Percentiles rank a stretch among this genome's conserved stretches.
Evolutionary conservation across 1,284 basidiomycete genomes (phyloP).

Genomic region (Phenoliferia sp.): DNA sequence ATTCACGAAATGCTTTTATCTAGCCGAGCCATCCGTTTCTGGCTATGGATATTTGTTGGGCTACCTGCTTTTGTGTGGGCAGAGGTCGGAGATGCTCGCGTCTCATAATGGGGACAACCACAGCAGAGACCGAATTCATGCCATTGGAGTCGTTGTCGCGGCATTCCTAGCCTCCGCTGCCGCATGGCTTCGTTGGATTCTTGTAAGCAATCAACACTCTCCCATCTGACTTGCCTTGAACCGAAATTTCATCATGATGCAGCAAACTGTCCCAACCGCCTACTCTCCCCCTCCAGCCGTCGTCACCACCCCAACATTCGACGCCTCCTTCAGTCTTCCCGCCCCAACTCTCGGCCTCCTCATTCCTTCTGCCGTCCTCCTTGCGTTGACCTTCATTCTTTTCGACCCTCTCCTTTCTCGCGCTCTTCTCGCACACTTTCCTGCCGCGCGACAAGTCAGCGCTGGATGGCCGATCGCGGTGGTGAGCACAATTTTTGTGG

Average conservation of each 20-base stretch:
- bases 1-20: no score
- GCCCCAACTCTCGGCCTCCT: conserved; percentile 5
- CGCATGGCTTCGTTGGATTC: neutral
- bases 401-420: conserved; percentile 31
- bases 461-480: conserved; percentile 28
- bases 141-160: conserved; percentile 2
- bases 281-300: neutral
- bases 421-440: conserved; percentile 20
- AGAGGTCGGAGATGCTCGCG: conserved; percentile 23
- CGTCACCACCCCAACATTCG: neutral
- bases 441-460: conserved; percentile 17
- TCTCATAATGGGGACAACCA: conserved; percentile 10
- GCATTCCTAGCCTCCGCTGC: neutral
- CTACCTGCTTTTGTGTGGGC: conserved; percentile 27
- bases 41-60: conserved; percentile 27
- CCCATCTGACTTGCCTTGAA: no score
- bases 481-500: conserved; percentile 23
- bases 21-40: neutral
- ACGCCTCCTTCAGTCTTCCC: neutral
- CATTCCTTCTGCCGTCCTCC: conserved; percentile 19
- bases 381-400: conserved; percentile 24
- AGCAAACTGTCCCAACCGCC: neutral
- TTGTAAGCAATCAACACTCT: conserved; percentile 3
- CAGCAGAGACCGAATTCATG: conserved; percentile 15
- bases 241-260: neutral